Base-by-base conservation (phyloP, 768 basidiomycete genomes). In the Russula virescens region DNA sequence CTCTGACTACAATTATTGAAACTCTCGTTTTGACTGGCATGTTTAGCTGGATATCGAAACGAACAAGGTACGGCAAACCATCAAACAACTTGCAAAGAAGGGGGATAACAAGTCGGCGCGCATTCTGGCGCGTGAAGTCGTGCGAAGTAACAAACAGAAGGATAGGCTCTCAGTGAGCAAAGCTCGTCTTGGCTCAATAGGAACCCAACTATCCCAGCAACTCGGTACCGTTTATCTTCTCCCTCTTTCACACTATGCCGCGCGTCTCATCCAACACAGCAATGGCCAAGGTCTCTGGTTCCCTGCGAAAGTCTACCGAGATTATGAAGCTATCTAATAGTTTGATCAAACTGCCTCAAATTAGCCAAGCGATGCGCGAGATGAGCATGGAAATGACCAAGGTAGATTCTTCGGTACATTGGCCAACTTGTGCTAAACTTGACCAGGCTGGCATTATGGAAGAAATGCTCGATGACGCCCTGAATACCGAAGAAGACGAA, bases 351-450 rank as follows among this genome's bases (percentile, higher is more conserved):
- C 80, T 99, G 18, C 97, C 97, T 19, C 94, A 98, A 73, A 84
- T 98, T 52, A 89, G 88, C 74, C 87, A 85, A 65, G 83, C 84
- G 0, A 99, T 99, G 97, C 84, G 94, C 40, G 90, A 97, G 71
- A 95, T 99, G 94, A 93, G 89, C 69, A 93, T 95, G 88, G 97
- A 99, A 75, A 98, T 98, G 97, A 98, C 91, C 65, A 98, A 98
- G 84, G 96, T 89, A 60, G 18, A 23, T 31, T 13, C 49, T 35
- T 26, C 14, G 31, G 25, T 58, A 31, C 40, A 21, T 38, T 46
- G 6, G 34, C 47, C 71, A 34, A 71, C 35, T 61, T 21, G 58
- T 5, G 42, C 50, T 61, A 48, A 51, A 25, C 7, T 26, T n/a
- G 14, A 47, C 11, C 67, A 98, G 95, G 94, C 94, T 38, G 97